phyloP scores from a whole-genome alignment of 1,284 basidiomycete genomes.

The Cystobasidiaceae sp. region DNA sequence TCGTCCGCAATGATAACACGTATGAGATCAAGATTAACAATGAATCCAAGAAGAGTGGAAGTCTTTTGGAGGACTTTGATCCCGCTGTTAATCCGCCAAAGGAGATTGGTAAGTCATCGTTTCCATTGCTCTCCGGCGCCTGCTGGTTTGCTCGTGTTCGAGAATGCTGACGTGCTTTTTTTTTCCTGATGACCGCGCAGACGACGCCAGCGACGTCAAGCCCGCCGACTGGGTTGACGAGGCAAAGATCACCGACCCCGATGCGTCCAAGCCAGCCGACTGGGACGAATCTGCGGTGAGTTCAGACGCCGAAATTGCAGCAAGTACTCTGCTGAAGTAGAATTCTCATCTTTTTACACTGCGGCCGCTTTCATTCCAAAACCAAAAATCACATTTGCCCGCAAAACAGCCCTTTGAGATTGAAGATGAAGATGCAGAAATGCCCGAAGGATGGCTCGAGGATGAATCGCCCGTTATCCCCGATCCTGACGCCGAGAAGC shows the following conservation, averaged over 20 bases:
- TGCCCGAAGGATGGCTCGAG: slow-evolving; percentile 94
- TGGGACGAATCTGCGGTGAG: slow-evolving; percentile 81
- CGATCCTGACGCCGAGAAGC: slow-evolving; percentile 85
- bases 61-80: slow-evolving; percentile 85
- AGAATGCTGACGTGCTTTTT: neutral
- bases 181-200: slow-evolving; percentile 34
- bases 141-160: neutral
- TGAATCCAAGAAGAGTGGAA: slow-evolving; percentile 69
- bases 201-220: slow-evolving; percentile 86
- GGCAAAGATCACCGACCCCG: slow-evolving; percentile 76
- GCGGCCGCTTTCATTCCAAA: no score
- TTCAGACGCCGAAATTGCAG: neutral
- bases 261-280: slow-evolving; percentile 74
- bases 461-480: slow-evolving; percentile 75
- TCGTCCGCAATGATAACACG: slow-evolving; percentile 87
- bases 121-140: slow-evolving; percentile 37
- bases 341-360: neutral
- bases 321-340: neutral
- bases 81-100: slow-evolving; percentile 89
- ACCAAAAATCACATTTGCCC: neutral
- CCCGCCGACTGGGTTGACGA: slow-evolving; percentile 90
- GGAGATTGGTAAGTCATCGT: slow-evolving; percentile 61
- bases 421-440: slow-evolving; percentile 74
- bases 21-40: slow-evolving; percentile 91
- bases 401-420: slow-evolving; percentile 66